Percentiles rank a stretch among this genome's conserved stretches.
Conservation (phyloP, 208 protist species). For the Naegleria gruberi region DNA sequence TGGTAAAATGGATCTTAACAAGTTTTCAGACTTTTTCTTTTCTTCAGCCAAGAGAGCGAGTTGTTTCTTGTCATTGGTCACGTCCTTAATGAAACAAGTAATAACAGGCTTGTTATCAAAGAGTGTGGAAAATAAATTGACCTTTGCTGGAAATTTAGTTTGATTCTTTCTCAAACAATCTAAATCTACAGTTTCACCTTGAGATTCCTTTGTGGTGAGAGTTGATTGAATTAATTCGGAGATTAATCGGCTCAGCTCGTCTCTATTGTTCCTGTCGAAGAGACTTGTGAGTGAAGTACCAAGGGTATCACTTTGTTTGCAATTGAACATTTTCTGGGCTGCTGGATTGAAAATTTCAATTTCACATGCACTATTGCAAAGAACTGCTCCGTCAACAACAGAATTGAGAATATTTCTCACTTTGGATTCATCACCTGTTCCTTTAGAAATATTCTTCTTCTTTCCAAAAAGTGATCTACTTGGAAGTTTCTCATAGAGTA, state of each 20-base stretch:
- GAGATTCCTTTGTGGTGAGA: not conserved
- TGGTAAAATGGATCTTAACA: slow-evolving; percentile 27
- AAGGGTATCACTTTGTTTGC: not conserved
- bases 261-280: not conserved
- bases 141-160: not conserved
- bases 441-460: not conserved
- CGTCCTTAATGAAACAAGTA: not conserved
- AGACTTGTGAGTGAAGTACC: not conserved
- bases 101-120: not conserved
- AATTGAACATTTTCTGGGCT: not conserved
- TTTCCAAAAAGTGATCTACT: too few relatives aligned
- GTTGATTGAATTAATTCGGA: not conserved
- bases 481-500: not conserved
- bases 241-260: too few relatives aligned
- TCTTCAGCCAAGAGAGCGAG: not conserved
- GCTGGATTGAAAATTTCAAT: not conserved
- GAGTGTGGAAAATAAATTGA: not conserved
- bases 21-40: slow-evolving; percentile 11
- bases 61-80: not conserved
- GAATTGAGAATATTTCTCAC: not conserved
- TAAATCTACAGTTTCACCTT: not conserved
- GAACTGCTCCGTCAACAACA: not conserved
- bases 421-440: not conserved
- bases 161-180: not conserved
- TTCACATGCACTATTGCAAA: not conserved